Evolutionary conservation across 768 basidiomycete genomes (phyloP).

Genomic region (Boletellus sp.): DNA sequence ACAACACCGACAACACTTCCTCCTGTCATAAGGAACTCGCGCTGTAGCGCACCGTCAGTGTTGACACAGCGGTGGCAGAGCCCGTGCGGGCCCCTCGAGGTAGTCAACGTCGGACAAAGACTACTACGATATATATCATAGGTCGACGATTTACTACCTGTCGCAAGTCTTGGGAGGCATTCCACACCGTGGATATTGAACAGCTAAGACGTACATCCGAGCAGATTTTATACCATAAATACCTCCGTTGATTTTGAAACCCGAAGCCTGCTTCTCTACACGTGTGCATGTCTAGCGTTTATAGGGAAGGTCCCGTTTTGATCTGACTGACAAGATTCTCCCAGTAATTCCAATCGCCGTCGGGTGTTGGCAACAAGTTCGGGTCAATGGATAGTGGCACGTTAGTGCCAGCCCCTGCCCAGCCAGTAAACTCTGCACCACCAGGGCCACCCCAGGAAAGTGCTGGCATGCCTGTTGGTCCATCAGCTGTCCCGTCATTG

Average conservation of each 20-base stretch:
- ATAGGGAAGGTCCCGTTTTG: conserved; percentile 36
- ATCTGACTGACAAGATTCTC: conserved; percentile 66
- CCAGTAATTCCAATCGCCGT: conserved; percentile 80
- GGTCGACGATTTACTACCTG: not conserved
- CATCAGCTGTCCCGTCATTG: conserved; percentile 59
- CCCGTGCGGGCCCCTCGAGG: no score
- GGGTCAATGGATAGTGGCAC: conserved; percentile 39
- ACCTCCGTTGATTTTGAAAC: conserved; percentile 1
- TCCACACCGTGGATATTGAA: not conserved
- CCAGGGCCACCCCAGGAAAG: conserved; percentile 62
- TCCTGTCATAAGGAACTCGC: no score
- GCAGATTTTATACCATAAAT: conserved; percentile 3
- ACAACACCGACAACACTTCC: no score
- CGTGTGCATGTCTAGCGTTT: conserved; percentile 10
- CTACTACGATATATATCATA: no score
- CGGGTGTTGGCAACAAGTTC: conserved; percentile 45
- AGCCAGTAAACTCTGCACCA: conserved; percentile 54
- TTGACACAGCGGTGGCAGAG: no score
- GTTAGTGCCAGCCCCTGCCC: conserved; percentile 46
- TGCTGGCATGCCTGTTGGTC: conserved; percentile 41
- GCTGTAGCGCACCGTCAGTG: no score
- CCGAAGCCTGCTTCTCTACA: conserved; percentile 10
- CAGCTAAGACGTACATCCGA: conserved; percentile 10
- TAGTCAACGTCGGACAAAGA: no score
- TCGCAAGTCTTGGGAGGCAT: not conserved